Conservation (phyloP, 2,329 filamentous ascomycete species). For the Phoma sp. region DNA sequence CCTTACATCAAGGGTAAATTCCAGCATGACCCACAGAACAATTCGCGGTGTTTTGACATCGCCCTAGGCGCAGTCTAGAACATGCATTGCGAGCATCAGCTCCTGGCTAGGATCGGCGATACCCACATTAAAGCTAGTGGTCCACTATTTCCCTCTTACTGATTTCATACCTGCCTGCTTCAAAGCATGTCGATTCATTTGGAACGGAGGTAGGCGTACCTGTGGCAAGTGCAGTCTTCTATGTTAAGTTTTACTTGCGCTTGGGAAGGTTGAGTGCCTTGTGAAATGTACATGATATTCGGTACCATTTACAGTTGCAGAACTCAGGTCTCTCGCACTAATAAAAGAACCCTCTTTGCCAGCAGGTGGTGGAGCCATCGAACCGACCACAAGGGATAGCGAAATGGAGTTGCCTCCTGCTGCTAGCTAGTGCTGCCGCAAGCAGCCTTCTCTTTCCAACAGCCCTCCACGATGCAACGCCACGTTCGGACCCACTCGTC, state of each 20-base stretch:
- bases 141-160: background rate
- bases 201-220: constrained; percentile 4
- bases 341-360: constrained; percentile 13
- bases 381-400: constrained; percentile 28
- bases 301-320: background rate
- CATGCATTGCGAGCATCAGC: constrained; percentile 23
- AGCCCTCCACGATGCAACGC: constrained; percentile 39
- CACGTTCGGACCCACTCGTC: constrained; percentile 48
- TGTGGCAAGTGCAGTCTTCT: background rate
- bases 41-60: constrained; percentile 35
- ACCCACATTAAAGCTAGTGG: constrained; percentile 5
- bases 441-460: constrained; percentile 26
- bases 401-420: constrained; percentile 16
- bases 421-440: constrained; percentile 20
- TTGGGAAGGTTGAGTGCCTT: background rate
- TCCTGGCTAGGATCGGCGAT: constrained; percentile 32
- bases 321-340: constrained; percentile 3
- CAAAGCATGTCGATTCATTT: background rate
- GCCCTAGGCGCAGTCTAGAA: constrained; percentile 45
- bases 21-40: constrained; percentile 35
- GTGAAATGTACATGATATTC: background rate
- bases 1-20: constrained; percentile 32
- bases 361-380: constrained; percentile 18
- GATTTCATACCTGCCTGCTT: constrained; percentile 5
- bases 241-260: background rate